phyloP scores from a whole-genome alignment of 2,329 filamentous ascomycete genomes.

The Metarhizium brunneum region DNA sequence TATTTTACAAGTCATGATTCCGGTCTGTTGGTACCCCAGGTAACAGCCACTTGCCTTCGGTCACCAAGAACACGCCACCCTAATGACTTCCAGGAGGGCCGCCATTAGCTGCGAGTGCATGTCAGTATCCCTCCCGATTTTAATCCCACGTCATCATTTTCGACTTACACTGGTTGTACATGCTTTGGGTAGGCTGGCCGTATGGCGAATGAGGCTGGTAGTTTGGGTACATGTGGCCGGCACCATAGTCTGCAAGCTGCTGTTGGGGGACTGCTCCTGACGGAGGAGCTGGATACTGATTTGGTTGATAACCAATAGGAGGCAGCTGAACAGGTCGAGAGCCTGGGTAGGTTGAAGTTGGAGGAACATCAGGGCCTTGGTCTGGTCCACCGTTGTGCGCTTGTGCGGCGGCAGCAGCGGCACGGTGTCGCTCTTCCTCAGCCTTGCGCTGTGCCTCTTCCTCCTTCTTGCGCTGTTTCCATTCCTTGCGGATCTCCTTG shows the following conservation, averaged over 20 bases:
- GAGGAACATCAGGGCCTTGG: constrained; percentile 31
- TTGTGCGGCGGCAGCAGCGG: constrained; percentile 13
- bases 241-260: constrained; percentile 44
- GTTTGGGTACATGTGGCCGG: constrained; percentile 44
- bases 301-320: constrained; percentile 63
- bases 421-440: constrained; percentile 72
- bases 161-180: constrained; percentile 51
- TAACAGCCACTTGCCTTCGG: constrained; percentile 1
- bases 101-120: constrained; percentile 22
- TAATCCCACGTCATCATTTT: neutral
- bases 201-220: constrained; percentile 53
- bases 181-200: constrained; percentile 44
- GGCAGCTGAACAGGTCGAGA: constrained; percentile 57
- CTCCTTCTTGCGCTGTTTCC: constrained; percentile 99
- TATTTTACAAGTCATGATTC: constrained; percentile 3
- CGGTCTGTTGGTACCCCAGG: neutral
- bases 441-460: constrained; percentile 85
- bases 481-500: constrained; percentile 98
- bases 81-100: constrained; percentile 25
- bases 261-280: constrained; percentile 41
- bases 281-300: constrained; percentile 58
- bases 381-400: constrained; percentile 40
- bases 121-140: neutral
- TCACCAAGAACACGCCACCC: neutral
- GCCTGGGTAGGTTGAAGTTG: constrained; percentile 45